A percentile compares a stretch with the other conserved stretches of the same genome.
phyloP scores from a whole-genome alignment of 352 stramenopile species.

The Globisporangium alternatum region DNA sequence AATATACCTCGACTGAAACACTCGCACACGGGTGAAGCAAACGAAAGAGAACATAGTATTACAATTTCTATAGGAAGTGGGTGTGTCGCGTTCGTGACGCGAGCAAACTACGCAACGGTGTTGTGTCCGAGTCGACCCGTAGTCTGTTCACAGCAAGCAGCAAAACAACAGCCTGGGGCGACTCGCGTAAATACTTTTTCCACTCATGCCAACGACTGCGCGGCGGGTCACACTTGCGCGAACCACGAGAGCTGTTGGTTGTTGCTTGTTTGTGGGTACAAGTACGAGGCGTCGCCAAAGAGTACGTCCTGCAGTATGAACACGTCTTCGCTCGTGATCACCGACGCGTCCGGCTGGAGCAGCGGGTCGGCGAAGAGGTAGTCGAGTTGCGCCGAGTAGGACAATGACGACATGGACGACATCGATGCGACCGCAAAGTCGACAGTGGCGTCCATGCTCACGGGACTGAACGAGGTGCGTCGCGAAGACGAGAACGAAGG shows the following conservation, averaged over 20 bases:
- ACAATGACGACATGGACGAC: neutral
- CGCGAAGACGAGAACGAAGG: neutral
- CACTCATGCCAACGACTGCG: too few species aligned
- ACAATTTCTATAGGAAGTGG: conserved; percentile 1
- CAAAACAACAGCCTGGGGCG: neutral
- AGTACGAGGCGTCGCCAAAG: conserved; percentile 5
- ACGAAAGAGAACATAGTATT: neutral
- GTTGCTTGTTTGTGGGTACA: neutral
- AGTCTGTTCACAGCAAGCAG: neutral
- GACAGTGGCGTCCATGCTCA: neutral
- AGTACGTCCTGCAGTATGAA: conserved; percentile 14
- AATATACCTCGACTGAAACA: too few species aligned
- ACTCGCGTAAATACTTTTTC: too few species aligned
- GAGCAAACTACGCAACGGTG: neutral
- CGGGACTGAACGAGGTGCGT: neutral
- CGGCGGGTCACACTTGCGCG: neutral
- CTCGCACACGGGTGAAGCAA: too few species aligned
- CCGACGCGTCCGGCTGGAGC: neutral
- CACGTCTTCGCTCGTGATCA: conserved; percentile 7
- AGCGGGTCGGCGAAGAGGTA: conserved; percentile 14
- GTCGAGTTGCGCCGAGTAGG: conserved; percentile 9
- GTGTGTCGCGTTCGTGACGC: neutral
- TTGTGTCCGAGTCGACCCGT: neutral
- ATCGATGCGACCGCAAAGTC: neutral
- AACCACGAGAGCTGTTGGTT: conserved; percentile 4